These are phyloP conservation scores for Aspergillus transmontanensis DNA, from an alignment of 2,329 filamentous ascomycete genomes.

Conservation along the genomic window DNA sequence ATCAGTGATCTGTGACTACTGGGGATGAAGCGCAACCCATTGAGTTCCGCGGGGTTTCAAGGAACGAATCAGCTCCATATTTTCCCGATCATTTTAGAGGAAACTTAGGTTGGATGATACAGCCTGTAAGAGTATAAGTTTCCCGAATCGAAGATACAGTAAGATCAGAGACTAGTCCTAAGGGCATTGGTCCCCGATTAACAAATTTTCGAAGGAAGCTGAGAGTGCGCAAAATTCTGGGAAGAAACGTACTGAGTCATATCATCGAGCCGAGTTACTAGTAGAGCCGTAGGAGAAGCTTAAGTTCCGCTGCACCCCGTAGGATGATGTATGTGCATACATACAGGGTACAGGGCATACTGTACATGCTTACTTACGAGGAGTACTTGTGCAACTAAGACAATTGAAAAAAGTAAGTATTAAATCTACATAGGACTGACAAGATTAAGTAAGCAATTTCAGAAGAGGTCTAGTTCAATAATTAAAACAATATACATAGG, in stretches of 20 bases:
- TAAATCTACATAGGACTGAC: no score
- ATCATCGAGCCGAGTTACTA: no score
- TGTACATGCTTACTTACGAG: no score
- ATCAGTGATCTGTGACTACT: not conserved
- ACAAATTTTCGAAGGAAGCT: no score
- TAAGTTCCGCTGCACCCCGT: not conserved
- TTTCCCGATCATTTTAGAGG: not conserved
- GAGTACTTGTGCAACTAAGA: no score
- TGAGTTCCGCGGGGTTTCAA: not conserved
- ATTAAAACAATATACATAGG: no score
- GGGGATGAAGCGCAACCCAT: not conserved
- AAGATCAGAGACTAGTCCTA: not conserved
- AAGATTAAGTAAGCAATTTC: no score
- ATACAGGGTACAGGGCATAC: no score
- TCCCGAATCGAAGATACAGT: not conserved
- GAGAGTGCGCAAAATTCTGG: not conserved
- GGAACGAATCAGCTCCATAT: not conserved
- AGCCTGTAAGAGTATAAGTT: not conserved
- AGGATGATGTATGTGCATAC: not conserved
- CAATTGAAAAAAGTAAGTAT: not conserved
- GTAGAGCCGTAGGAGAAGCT: not conserved
- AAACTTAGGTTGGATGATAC: not conserved
- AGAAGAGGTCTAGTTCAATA: no score
- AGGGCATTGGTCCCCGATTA: no score
- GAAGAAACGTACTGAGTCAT: not conserved